These are phyloP conservation scores for Cystofilobasidium capitatum DNA, from an alignment of 768 basidiomycete genomes.

Conservation along the genomic window DNA sequence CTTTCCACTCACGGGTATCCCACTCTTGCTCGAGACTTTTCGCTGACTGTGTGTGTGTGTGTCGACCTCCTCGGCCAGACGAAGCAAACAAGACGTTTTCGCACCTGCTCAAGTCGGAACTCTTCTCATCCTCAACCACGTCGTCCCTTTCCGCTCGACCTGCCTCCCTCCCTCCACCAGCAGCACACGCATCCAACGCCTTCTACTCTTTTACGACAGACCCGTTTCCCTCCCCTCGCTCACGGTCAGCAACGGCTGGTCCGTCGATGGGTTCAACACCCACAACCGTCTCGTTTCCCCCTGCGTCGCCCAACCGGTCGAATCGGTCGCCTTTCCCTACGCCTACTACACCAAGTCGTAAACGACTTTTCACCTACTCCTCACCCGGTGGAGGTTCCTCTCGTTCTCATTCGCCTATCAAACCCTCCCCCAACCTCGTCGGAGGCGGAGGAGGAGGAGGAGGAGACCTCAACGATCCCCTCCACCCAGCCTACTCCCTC, in stretches of 20 bases:
- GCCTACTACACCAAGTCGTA: constrained; percentile 37
- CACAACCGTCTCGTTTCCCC: constrained; percentile 33
- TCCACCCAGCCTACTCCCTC: constrained; percentile 79
- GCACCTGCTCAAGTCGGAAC: constrained; percentile 42
- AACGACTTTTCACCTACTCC: constrained; percentile 37
- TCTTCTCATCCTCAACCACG: constrained; percentile 39
- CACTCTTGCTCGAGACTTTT: not conserved
- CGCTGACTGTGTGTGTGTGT: not conserved
- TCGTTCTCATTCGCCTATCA: constrained; percentile 37
- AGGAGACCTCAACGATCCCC: constrained; percentile 61
- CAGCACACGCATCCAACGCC: constrained; percentile 37
- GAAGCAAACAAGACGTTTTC: constrained; percentile 45
- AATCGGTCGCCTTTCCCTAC: constrained; percentile 28
- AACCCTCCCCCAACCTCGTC: constrained; percentile 44
- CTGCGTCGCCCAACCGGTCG: constrained; percentile 27
- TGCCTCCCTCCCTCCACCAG: constrained; percentile 10
- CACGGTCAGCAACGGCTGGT: not conserved
- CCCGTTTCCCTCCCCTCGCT: constrained; percentile 7
- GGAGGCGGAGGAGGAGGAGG: constrained; percentile 30
- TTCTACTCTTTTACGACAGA: constrained; percentile 53
- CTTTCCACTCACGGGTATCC: not conserved
- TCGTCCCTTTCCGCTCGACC: constrained; percentile 31
- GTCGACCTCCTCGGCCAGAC: constrained; percentile 32
- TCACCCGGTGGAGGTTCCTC: constrained; percentile 45
- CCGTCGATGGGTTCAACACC: constrained; percentile 23